These are phyloP conservation scores for Neckera pumila DNA, from an alignment of 225 moss, liverwort and hornwort species.

Conservation along the genomic window DNA sequence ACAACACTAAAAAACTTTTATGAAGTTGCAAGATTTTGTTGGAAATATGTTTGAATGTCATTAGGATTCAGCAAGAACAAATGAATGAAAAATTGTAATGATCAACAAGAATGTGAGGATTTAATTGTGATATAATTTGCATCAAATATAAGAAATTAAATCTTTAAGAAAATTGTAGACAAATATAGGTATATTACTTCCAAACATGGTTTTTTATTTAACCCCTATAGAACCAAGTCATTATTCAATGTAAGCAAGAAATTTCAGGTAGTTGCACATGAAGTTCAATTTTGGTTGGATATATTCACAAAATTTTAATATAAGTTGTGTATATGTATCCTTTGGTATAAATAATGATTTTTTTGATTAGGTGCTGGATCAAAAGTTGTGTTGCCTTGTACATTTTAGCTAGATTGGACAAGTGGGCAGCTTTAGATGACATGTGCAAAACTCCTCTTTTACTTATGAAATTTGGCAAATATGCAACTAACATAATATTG, in stretches of 20 bases:
- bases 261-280: fast-evolving
- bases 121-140: not conserved
- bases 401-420: fast-evolving
- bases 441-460: not conserved
- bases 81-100: not conserved
- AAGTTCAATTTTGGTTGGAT: fast-evolving
- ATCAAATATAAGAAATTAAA: no score
- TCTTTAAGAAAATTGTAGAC: not conserved
- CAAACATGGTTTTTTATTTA: not conserved
- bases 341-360: fast-evolving
- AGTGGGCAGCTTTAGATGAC: fast-evolving
- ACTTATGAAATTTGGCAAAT: not conserved
- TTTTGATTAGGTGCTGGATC: fast-evolving
- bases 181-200: not conserved
- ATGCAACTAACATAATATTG: not conserved
- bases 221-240: fast-evolving
- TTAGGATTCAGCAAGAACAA: no score
- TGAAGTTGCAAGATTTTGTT: not conserved
- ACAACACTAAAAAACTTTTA: not conserved
- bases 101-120: not conserved
- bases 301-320: not conserved
- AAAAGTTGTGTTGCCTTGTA: fast-evolving
- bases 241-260: fast-evolving
- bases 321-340: fast-evolving
- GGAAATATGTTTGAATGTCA: not conserved